Conservation (phyloP, 129 eudicot genomes). For the Flaveria robusta region DNA sequence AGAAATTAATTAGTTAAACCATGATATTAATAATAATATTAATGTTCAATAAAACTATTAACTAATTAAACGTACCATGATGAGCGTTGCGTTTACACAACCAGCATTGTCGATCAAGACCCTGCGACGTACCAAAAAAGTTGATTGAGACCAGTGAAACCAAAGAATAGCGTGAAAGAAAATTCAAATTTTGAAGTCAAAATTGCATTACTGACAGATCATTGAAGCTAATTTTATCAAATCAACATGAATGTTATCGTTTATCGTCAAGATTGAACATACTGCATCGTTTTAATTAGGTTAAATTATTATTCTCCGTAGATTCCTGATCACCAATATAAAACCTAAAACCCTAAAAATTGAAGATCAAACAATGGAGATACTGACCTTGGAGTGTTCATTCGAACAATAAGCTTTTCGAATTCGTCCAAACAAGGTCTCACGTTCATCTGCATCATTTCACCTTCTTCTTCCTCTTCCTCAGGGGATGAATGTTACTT, state of each 20-base stretch:
- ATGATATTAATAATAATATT: background rate
- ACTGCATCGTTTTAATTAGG: background rate
- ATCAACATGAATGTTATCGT: too few species aligned
- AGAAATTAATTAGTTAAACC: background rate
- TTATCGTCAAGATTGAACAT: too few species aligned
- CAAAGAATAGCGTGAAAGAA: background rate
- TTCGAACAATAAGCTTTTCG: constrained; percentile 73
- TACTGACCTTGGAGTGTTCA: constrained; percentile 70
- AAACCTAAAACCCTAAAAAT: background rate
- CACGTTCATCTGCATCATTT: constrained; percentile 61
- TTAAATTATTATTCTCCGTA: too few species aligned
- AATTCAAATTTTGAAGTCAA: constrained; percentile 38
- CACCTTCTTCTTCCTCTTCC: constrained; percentile 1
- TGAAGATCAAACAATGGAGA: background rate
- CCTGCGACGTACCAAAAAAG: constrained; percentile 46
- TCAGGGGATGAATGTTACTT: background rate
- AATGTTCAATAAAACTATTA: background rate
- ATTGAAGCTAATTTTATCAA: background rate
- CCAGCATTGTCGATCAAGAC: constrained; percentile 86
- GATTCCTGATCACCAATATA: background rate
- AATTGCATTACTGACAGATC: background rate
- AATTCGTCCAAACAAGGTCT: constrained; percentile 68
- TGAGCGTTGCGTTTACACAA: constrained; percentile 65
- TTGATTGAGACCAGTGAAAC: background rate
- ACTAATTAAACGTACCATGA: constrained; percentile 55